Conservation (phyloP, 257 asterid genomes). For the Nicotiana tabacum region DNA sequence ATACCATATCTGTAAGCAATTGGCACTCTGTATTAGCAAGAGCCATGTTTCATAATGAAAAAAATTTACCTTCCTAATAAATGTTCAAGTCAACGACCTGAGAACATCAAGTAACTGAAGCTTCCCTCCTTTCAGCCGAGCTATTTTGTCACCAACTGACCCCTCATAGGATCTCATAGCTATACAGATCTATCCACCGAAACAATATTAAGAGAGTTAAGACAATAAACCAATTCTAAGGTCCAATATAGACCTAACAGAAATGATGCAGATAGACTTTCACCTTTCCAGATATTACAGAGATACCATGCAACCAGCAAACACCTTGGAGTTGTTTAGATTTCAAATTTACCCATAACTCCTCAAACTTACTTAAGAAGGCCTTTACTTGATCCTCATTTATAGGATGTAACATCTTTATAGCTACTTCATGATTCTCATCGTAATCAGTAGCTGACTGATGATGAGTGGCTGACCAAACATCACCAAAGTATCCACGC, state of each 20-base stretch:
- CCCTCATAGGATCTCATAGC: conserved; percentile 52
- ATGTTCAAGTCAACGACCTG: conserved; percentile 29
- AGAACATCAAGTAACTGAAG: conserved; percentile 48
- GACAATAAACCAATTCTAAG: not conserved
- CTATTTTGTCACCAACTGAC: conserved; percentile 54
- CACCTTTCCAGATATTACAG: conserved; percentile 40
- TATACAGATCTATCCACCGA: conserved; percentile 45
- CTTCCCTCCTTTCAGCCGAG: conserved; percentile 47
- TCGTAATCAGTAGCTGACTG: conserved; percentile 47
- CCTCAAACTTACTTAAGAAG: conserved; percentile 32
- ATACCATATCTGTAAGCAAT: conserved; percentile 42
- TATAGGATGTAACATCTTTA: conserved; percentile 48
- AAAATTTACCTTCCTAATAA: not conserved
- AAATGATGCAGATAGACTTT: not conserved
- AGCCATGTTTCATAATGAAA: conserved; percentile 1
- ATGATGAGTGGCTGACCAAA: conserved; percentile 70
- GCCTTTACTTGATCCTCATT: conserved; percentile 33
- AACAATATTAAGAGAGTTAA: not conserved
- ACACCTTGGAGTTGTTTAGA: conserved; percentile 38
- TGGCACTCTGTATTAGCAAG: conserved; percentile 10
- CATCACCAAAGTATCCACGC: conserved; percentile 61
- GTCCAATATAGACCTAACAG: not conserved
- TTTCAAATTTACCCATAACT: conserved; percentile 33
- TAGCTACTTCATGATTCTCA: conserved; percentile 59
- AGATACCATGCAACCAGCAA: conserved; percentile 68